Conservation (phyloP, 2,329 filamentous ascomycete species). For the Pseudopithomyces maydicus region DNA sequence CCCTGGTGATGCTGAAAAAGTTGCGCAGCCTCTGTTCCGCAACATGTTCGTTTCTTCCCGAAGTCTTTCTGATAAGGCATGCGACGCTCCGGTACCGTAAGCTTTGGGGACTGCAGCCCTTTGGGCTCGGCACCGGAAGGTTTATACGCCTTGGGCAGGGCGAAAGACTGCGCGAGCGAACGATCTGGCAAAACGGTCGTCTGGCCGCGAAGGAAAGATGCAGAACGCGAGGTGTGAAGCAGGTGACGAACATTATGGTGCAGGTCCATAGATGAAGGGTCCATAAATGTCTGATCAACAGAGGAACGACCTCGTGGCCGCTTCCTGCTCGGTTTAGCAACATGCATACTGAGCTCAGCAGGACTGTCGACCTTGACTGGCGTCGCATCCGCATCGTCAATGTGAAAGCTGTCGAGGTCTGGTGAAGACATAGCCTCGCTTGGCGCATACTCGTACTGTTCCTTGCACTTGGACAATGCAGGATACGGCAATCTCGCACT, state of each 20-base stretch:
- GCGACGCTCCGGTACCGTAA: conserved; percentile 48
- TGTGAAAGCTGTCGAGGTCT: conserved; percentile 57
- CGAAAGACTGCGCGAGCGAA: conserved; percentile 40
- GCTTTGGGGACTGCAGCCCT: conserved; percentile 47
- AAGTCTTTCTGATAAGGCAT: conserved; percentile 53
- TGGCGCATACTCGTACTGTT: conserved; percentile 39
- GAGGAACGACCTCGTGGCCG: conserved; percentile 38
- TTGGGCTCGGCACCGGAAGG: conserved; percentile 31
- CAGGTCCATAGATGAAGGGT: conserved; percentile 64
- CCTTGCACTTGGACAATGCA: conserved; percentile 43
- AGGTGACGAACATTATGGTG: conserved; percentile 72
- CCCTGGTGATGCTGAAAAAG: conserved; percentile 58
- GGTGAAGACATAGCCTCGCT: conserved; percentile 46
- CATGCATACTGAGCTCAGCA: conserved; percentile 18
- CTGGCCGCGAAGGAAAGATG: conserved; percentile 42
- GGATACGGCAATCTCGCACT: conserved; percentile 52
- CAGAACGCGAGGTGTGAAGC: conserved; percentile 51
- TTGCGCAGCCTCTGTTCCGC: conserved; percentile 62
- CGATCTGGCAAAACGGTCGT: conserved; percentile 43
- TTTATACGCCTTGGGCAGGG: conserved; percentile 28
- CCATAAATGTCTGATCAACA: conserved; percentile 21
- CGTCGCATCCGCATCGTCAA: conserved; percentile 45
- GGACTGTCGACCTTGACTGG: conserved; percentile 35
- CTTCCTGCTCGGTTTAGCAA: conserved; percentile 53
- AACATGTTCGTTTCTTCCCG: conserved; percentile 70